phyloP scores from a whole-genome alignment of 2,329 filamentous ascomycete genomes.

The Colletotrichum sp. region DNA sequence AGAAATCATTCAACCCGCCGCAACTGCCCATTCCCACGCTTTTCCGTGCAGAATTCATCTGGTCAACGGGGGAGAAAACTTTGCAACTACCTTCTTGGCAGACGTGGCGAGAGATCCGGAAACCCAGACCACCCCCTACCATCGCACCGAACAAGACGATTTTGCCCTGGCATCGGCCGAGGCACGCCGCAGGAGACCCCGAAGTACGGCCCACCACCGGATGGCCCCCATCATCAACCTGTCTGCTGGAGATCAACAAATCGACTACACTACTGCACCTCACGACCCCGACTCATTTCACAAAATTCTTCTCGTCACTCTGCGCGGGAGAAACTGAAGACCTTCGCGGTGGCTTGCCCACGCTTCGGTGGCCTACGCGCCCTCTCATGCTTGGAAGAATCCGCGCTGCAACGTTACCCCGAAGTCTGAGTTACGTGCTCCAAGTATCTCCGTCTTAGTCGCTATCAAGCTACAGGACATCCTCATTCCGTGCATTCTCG shows the following conservation, averaged over 20 bases:
- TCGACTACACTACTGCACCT: not conserved
- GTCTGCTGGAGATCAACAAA: not conserved
- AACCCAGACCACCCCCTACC: not conserved
- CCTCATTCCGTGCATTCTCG: not conserved
- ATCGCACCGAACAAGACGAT: not conserved
- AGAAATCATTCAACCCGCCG: not conserved
- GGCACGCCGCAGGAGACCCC: constrained; percentile 1
- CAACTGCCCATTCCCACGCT: not conserved
- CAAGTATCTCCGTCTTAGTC: not conserved
- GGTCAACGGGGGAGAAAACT: not conserved
- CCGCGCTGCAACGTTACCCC: constrained; percentile 3
- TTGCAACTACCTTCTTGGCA: not conserved
- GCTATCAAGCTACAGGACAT: not conserved
- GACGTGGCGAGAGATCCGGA: not conserved
- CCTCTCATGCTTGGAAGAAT: not conserved
- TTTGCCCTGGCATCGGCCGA: not conserved
- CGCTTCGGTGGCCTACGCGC: not conserved
- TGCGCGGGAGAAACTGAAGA: not conserved
- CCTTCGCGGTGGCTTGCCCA: not conserved
- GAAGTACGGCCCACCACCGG: not conserved
- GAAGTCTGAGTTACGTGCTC: not conserved
- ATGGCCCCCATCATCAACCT: not conserved
- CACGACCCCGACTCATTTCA: not conserved
- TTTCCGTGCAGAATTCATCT: not conserved
- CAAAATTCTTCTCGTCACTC: not conserved